phyloP scores from a whole-genome alignment of 495 filamentous ascomycete genomes.

The Trichoderma orchidacearum region DNA sequence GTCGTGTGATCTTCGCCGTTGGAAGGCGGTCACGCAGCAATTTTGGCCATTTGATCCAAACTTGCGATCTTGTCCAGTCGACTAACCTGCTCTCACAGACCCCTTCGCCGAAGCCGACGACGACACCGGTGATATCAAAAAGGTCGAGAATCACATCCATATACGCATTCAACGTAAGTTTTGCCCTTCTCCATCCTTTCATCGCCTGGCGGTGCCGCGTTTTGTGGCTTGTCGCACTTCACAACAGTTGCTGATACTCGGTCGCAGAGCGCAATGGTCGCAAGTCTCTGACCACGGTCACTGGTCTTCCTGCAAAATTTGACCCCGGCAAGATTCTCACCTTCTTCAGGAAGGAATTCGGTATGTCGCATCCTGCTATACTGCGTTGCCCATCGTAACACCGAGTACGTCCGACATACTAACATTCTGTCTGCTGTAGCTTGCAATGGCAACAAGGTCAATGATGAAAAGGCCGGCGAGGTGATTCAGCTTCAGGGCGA shows the following conservation, averaged over 20 bases:
- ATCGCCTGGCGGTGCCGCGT: background rate
- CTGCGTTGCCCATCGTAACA: background rate
- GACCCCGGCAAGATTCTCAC: slow-evolving; percentile 99
- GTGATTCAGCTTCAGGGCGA: slow-evolving; percentile 99
- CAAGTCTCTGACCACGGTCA: slow-evolving; percentile 98
- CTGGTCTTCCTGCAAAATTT: slow-evolving; percentile 95
- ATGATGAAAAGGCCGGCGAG: slow-evolving; percentile 94
- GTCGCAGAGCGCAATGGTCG: slow-evolving; percentile 96
- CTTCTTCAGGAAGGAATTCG: slow-evolving; percentile 99
- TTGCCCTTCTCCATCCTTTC: background rate
- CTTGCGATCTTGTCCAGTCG: no score
- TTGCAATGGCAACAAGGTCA: slow-evolving; percentile 99
- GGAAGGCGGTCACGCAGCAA: no score
- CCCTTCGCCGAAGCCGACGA: slow-evolving; percentile 99
- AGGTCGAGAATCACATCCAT: slow-evolving; percentile 92
- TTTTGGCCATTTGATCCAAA: no score
- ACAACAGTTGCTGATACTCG: slow-evolving; percentile 6
- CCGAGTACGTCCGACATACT: no score
- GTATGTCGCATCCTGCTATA: slow-evolving; percentile 35
- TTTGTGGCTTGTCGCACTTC: slow-evolving; percentile 2
- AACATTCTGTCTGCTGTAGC: slow-evolving; percentile 34
- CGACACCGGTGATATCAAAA: slow-evolving; percentile 86
- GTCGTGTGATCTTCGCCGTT: background rate
- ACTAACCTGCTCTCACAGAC: slow-evolving; percentile 40
- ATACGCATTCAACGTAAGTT: slow-evolving; percentile 98